phyloP scores from a whole-genome alignment of 179 eudicot species.

The Heliamphora pulchella region DNA sequence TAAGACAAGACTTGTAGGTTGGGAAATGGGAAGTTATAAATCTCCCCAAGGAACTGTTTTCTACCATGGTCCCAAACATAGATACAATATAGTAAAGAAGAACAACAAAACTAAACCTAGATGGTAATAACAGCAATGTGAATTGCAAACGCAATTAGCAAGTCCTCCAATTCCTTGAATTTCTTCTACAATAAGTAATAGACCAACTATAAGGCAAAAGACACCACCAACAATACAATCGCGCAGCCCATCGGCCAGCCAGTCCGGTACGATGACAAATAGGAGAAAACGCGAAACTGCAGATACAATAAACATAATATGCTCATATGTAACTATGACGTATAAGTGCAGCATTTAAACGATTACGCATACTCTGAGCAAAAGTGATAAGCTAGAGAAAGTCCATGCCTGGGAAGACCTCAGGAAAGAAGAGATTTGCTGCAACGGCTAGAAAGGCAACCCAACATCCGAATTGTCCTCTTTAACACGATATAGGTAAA shows the following conservation, averaged over 20 bases:
- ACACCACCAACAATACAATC: constrained; percentile 32
- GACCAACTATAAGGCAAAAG: constrained; percentile 26
- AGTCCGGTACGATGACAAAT: constrained; percentile 42
- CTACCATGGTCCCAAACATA: constrained; percentile 38
- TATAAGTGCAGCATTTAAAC: not conserved
- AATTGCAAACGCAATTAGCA: constrained; percentile 23
- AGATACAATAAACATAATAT: not conserved
- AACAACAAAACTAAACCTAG: constrained; percentile 31
- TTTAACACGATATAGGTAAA: constrained; percentile 27
- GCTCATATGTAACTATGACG: not conserved
- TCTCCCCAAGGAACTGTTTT: not conserved
- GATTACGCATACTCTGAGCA: not conserved
- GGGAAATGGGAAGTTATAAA: not conserved
- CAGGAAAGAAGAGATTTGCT: constrained; percentile 30
- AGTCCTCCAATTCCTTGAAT: constrained; percentile 30
- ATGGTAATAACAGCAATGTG: constrained; percentile 35
- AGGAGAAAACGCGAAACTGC: constrained; percentile 49
- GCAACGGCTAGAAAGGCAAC: constrained; percentile 36
- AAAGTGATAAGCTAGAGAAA: not conserved
- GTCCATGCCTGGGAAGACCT: constrained; percentile 29
- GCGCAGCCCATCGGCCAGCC: constrained; percentile 36
- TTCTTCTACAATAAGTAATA: constrained; percentile 28
- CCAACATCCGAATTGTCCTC: constrained; percentile 53
- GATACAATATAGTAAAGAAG: constrained; percentile 38
- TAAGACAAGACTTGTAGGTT: not conserved